These are phyloP conservation scores for Botrytis deweyae DNA, from an alignment of 2,329 filamentous ascomycete species.

Conservation along the genomic window DNA sequence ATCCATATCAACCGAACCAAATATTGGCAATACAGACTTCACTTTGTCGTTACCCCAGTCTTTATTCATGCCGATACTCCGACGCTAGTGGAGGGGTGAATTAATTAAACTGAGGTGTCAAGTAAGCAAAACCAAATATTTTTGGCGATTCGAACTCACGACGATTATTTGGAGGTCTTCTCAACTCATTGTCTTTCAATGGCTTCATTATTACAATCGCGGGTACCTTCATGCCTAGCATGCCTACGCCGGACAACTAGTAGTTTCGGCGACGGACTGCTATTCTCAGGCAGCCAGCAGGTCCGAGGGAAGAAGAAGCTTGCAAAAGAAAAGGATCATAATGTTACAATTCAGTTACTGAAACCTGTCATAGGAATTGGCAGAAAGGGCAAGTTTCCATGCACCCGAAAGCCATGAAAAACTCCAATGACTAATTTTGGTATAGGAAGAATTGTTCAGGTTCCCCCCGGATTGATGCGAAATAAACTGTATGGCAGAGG, in stretches of 20 bases:
- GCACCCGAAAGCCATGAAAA: background rate
- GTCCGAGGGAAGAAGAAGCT: conserved; percentile 47
- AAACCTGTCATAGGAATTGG: conserved; percentile 54
- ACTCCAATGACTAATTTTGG: background rate
- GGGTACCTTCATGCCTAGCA: conserved; percentile 35
- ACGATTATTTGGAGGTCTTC: background rate
- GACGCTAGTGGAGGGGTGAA: conserved; percentile 10
- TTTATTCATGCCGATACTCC: conserved; percentile 6
- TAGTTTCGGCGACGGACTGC: conserved; percentile 28
- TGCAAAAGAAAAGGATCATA: conserved; percentile 39
- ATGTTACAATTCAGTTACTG: conserved; percentile 51
- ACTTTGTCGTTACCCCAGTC: conserved; percentile 2
- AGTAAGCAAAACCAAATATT: conserved; percentile 17
- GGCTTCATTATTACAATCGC: conserved; percentile 34
- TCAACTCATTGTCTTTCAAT: conserved; percentile 28
- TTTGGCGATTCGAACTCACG: conserved; percentile 12
- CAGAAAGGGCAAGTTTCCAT: conserved; percentile 41
- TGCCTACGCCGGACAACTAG: conserved; percentile 35
- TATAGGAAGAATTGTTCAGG: conserved; percentile 52
- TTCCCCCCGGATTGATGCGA: conserved; percentile 53
- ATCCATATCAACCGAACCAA: conserved; percentile 2
- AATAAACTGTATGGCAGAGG: conserved; percentile 52
- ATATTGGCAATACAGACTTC: conserved; percentile 4
- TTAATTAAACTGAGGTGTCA: conserved; percentile 7
- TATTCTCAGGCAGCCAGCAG: conserved; percentile 37